These are phyloP conservation scores for Heritiera fomes DNA, from an alignment of 345 rosid genomes.

Conservation along the genomic window DNA sequence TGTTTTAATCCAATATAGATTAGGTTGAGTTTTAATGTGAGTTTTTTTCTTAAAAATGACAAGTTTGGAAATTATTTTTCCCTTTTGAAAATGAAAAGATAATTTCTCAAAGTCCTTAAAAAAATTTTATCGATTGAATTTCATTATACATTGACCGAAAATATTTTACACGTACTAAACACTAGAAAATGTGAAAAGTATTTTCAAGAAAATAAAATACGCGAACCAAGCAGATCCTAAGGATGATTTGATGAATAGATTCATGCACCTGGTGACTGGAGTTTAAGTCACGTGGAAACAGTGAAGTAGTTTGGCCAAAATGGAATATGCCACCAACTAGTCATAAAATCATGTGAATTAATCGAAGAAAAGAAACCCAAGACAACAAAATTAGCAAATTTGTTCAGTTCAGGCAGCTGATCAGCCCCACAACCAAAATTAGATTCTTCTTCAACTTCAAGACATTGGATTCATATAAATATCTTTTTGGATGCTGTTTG, in stretches of 20 bases:
- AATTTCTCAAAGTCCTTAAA: too few relatives aligned
- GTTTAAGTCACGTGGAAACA: slow-evolving; percentile 5
- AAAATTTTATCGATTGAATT: too few relatives aligned
- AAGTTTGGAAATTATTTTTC: too few relatives aligned
- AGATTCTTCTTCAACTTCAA: background rate
- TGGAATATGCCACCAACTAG: slow-evolving; percentile 5
- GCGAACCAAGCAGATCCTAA: too few relatives aligned
- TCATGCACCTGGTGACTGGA: slow-evolving; percentile 20
- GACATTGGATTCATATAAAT: background rate
- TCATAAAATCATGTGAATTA: background rate
- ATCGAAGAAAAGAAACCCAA: background rate
- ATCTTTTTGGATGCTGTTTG: background rate
- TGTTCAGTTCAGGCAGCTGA: background rate
- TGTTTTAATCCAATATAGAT: too few relatives aligned
- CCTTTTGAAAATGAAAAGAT: too few relatives aligned
- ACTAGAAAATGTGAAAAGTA: too few relatives aligned
- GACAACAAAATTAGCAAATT: background rate
- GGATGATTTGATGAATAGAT: background rate
- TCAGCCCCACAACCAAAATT: background rate
- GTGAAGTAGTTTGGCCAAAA: background rate
- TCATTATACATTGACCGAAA: too few relatives aligned
- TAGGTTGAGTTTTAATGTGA: too few relatives aligned
- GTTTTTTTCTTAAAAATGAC: too few relatives aligned
- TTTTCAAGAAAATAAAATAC: too few relatives aligned
- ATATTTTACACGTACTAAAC: too few relatives aligned